phyloP scores from a whole-genome alignment of 2,329 filamentous ascomycete genomes.

The Chrysosporium queenslandicum region DNA sequence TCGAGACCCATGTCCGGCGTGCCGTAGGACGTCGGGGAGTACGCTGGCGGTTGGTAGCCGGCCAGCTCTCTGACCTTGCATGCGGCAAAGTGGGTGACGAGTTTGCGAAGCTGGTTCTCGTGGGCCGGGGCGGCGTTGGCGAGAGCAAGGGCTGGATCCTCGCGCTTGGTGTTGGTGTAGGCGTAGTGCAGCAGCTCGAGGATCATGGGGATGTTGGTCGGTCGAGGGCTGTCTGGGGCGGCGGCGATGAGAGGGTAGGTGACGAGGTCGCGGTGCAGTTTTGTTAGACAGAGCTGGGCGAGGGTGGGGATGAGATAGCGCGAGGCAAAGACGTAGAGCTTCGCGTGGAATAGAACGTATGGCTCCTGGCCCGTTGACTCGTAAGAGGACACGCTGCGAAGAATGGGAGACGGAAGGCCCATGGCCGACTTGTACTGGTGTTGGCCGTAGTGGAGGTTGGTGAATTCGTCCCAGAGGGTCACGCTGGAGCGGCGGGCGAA shows the following conservation, averaged over 20 bases:
- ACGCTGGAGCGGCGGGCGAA: constrained; percentile 24
- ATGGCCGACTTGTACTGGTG: constrained; percentile 16
- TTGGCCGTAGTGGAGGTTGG: constrained; percentile 28
- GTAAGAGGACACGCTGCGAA: constrained; percentile 11
- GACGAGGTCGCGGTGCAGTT: constrained; percentile 32
- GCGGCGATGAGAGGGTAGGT: constrained; percentile 22
- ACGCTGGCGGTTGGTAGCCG: constrained; percentile 20
- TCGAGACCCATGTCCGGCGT: not conserved
- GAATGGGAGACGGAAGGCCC: constrained; percentile 12
- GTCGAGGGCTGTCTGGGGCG: constrained; percentile 1
- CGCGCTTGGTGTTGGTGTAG: constrained; percentile 32
- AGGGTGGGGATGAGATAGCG: constrained; percentile 34
- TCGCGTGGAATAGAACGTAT: constrained; percentile 37
- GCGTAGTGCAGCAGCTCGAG: constrained; percentile 33
- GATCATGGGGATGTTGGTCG: constrained; percentile 26
- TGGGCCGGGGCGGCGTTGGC: constrained; percentile 23
- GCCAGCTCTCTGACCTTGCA: constrained; percentile 34
- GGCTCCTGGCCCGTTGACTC: constrained; percentile 19
- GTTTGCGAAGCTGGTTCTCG: constrained; percentile 33
- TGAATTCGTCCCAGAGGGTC: constrained; percentile 34
- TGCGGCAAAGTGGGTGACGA: constrained; percentile 34
- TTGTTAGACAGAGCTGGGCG: constrained; percentile 33
- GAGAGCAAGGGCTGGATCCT: constrained; percentile 30
- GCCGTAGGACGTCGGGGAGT: constrained; percentile 6
- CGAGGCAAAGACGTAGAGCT: constrained; percentile 37